Evolutionary conservation across 352 stramenopile species (phyloP).

Genomic region (Pythium scleroteichum): DNA sequence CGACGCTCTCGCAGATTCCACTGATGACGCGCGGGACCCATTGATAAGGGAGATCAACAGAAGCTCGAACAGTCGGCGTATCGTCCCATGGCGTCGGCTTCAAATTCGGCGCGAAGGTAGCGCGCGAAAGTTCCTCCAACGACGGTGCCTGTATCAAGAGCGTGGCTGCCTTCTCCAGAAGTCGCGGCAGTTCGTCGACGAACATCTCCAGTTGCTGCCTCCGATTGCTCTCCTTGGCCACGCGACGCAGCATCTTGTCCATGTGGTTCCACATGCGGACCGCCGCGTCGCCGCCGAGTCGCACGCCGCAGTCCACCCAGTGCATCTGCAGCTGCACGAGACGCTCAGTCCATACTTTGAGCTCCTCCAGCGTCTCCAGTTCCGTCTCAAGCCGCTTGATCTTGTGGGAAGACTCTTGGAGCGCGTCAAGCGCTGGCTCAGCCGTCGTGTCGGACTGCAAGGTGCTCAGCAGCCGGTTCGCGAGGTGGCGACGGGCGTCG

Average conservation of each 20-base stretch:
- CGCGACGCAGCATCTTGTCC: slow-evolving; percentile 10
- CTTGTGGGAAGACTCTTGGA: not conserved
- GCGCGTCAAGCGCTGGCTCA: not conserved
- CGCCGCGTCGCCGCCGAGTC: slow-evolving; percentile 13
- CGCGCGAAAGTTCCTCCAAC: too few relatives aligned
- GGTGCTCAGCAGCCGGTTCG: slow-evolving; percentile 4
- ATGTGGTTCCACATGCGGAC: slow-evolving; percentile 24
- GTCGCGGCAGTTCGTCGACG: slow-evolving; percentile 12
- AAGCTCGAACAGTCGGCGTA: not conserved
- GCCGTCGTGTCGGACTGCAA: not conserved
- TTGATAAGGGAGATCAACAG: slow-evolving; percentile 23
- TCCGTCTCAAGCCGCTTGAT: slow-evolving; percentile 2
- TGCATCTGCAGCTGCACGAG: slow-evolving; percentile 22
- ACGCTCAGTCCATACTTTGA: slow-evolving; percentile 17
- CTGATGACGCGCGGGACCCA: slow-evolving; percentile 23
- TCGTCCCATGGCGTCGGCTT: too few relatives aligned
- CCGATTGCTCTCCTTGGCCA: not conserved
- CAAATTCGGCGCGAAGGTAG: not conserved
- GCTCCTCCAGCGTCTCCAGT: slow-evolving; percentile 14
- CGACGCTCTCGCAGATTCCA: slow-evolving; percentile 22
- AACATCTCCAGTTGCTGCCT: slow-evolving; percentile 17
- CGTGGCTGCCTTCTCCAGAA: not conserved
- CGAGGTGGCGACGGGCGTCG: slow-evolving; percentile 15
- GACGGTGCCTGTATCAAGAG: slow-evolving; percentile 1
- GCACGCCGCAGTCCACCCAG: slow-evolving; percentile 24